Conservation (phyloP, 2,329 filamentous ascomycete genomes). For the Exophiala bonariae region DNA sequence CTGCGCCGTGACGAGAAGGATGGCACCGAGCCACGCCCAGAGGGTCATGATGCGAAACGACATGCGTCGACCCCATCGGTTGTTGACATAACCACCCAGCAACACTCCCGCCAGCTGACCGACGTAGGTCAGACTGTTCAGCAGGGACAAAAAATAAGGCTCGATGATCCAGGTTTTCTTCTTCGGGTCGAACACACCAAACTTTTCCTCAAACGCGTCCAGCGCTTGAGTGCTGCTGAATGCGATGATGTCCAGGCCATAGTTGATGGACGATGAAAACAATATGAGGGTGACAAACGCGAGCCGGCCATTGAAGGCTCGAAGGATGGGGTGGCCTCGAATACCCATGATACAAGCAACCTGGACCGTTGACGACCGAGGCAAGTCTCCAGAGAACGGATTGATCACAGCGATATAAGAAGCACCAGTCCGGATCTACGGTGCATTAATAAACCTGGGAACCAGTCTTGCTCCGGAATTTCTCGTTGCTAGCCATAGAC, state of each 20-base stretch:
- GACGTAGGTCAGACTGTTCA: conserved; percentile 14
- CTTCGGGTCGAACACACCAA: conserved; percentile 7
- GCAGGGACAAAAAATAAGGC: conserved; percentile 13
- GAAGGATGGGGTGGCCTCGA: too few species aligned
- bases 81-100: conserved; percentile 8
- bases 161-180: conserved; percentile 6
- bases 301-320: conserved; percentile 11
- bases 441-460: too few species aligned
- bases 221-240: conserved; percentile 13
- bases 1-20: conserved; percentile 9
- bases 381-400: too few species aligned
- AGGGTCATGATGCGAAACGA: conserved; percentile 11
- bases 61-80: conserved; percentile 7
- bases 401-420: too few species aligned
- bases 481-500: too few species aligned
- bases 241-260: conserved; percentile 10
- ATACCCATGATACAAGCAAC: too few species aligned
- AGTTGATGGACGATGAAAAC: conserved; percentile 14
- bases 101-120: conserved; percentile 11
- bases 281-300: conserved; percentile 9
- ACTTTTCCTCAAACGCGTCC: conserved; percentile 10
- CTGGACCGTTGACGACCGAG: too few species aligned
- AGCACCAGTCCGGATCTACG: too few species aligned
- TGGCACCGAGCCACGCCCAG: conserved; percentile 11
- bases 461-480: too few species aligned